A percentile compares a stretch with the other conserved stretches of the same genome.
phyloP scores from a whole-genome alignment of 2,329 filamentous ascomycete genomes.

The Trichophyton rubrum region DNA sequence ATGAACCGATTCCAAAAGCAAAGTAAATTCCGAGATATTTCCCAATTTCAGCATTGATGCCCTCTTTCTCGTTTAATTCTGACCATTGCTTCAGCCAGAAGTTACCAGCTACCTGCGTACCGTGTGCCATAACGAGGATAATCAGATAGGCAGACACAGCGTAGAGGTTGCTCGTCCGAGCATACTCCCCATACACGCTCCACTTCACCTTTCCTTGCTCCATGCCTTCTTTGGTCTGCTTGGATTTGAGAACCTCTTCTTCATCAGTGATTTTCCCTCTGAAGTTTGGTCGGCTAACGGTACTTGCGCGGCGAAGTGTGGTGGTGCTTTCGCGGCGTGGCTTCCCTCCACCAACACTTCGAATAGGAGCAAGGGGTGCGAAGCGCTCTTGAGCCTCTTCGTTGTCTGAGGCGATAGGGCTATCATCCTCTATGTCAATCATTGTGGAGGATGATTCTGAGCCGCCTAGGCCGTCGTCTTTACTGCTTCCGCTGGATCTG shows the following conservation, averaged over 20 bases:
- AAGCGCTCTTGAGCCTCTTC: slow-evolving; percentile 57
- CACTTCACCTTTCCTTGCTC: slow-evolving; percentile 98
- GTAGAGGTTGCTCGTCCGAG: slow-evolving; percentile 78
- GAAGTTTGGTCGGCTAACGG: slow-evolving; percentile 76
- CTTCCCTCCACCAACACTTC: slow-evolving; percentile 43
- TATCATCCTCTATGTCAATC: slow-evolving; percentile 35
- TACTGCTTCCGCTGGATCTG: slow-evolving; percentile 40
- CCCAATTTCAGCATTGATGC: slow-evolving; percentile 61
- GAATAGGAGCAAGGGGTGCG: slow-evolving; percentile 65
- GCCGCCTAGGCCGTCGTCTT: slow-evolving; percentile 46
- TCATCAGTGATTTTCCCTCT: slow-evolving; percentile 77
- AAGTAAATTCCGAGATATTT: slow-evolving; percentile 95
- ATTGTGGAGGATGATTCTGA: slow-evolving; percentile 41
- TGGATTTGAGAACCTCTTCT: slow-evolving; percentile 60
- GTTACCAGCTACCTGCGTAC: slow-evolving; percentile 67
- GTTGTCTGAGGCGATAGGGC: slow-evolving; percentile 40
- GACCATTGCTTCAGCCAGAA: slow-evolving; percentile 94
- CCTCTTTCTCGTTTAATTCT: slow-evolving; percentile 57
- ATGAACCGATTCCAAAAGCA: slow-evolving; percentile 78
- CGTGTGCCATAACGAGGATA: slow-evolving; percentile 67
- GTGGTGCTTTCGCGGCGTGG: slow-evolving; percentile 55
- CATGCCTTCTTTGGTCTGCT: slow-evolving; percentile 72
- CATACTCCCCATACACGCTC: slow-evolving; percentile 88
- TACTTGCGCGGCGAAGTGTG: slow-evolving; percentile 79
- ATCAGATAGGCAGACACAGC: slow-evolving; percentile 72